Evolutionary conservation across 2,329 filamentous ascomycete species (phyloP), one percentile per base, ranked within the genome.

Genomic region (Ceratocystis alfenasii): DNA sequence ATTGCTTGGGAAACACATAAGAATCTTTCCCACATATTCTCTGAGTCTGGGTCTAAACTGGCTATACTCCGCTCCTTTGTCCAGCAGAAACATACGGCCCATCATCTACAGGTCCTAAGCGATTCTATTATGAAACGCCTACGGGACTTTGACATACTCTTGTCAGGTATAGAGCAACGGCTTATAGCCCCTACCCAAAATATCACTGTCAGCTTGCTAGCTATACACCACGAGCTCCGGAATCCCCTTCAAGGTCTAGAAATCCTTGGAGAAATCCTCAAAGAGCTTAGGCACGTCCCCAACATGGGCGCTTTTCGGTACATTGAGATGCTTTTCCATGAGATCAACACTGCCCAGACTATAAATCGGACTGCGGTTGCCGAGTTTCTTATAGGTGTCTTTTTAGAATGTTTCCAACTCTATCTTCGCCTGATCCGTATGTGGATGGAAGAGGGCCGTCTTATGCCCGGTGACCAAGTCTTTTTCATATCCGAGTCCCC

Each of bases 381-480:
- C 71, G 74, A 77, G 48, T 85, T 83, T 48, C 77, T 94, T 4
- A 84, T 84, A 1, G 77, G 77, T 0, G 79, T 94, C 2, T 94
- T 96, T 72, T 86, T 94, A 65, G 82, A 87, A 59, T 95, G 90
- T 72, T 87, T 96, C 67, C 83, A 86, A 66, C 85, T 90, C 1
- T 97, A 96, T 73, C 79, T 95, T 46, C 85, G 85, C 48, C 89
- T 91, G 0, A 87, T 96, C 57, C 82, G 86, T 45, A 77, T 80
- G 17, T 97, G 93, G 93, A 93, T 96, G 85, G 85, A 90, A 70
- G 81, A 84, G 46, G 93, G 93, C 0, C 83, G 85, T 65, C 76
- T 96, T 2, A 77, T 83, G 1, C 75, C 81, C 0, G 80, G 80
- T 1, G 86, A 91, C 69, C 83, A 84, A 68, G 81, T 84, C 0